These are phyloP conservation scores for Boechera retrofracta DNA, from an alignment of 345 rosid species.

Conservation along the genomic window DNA sequence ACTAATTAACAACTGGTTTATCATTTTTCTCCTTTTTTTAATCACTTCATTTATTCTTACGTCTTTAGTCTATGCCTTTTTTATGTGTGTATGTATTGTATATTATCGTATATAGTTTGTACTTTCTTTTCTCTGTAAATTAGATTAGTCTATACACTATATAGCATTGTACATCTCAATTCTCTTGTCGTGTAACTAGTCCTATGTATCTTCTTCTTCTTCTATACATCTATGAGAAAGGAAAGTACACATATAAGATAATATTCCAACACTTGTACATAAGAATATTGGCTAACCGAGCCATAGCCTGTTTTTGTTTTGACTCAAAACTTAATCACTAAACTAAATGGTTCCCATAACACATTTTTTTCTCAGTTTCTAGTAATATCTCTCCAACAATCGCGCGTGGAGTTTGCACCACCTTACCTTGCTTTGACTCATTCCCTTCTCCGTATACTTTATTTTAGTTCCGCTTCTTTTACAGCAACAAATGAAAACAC, in stretches of 20 bases:
- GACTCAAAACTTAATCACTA: not conserved
- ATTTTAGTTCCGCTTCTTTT: not conserved
- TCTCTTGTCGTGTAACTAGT: not conserved
- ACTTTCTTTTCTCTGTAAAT: not conserved
- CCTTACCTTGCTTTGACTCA: constrained; percentile 16
- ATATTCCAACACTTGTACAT: not conserved
- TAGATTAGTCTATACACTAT: not conserved
- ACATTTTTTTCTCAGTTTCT: not conserved
- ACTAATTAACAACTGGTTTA: constrained; percentile 36
- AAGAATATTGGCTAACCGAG: not conserved
- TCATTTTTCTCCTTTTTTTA: constrained; percentile 12
- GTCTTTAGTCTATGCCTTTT: not conserved
- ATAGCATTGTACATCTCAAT: not conserved
- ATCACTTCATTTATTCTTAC: constrained; percentile 16
- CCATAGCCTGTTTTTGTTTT: not conserved
- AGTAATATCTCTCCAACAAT: too few relatives aligned
- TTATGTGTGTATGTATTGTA: not conserved
- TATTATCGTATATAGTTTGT: not conserved
- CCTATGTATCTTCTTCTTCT: not conserved
- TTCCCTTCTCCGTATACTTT: not conserved
- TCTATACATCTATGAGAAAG: not conserved
- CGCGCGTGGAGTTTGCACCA: not conserved
- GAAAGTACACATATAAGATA: not conserved
- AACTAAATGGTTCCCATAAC: not conserved
- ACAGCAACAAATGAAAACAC: accelerated